Evolutionary conservation across 1,284 basidiomycete genomes (phyloP).

Genomic region (Ceratorhiza oryzae-sativae): DNA sequence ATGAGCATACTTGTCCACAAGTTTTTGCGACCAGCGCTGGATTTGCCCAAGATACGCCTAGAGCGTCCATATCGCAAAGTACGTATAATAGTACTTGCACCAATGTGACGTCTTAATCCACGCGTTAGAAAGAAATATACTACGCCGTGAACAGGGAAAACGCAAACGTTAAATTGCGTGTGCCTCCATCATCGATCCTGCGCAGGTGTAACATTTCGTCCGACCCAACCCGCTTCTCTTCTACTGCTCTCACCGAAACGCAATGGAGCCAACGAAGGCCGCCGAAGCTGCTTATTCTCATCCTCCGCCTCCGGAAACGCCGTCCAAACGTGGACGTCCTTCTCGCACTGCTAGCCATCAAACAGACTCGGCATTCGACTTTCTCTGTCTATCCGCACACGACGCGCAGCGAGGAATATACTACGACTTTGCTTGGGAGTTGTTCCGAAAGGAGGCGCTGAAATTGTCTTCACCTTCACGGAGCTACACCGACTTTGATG

Average conservation of each 20-base stretch:
- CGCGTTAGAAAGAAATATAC: conserved; percentile 42
- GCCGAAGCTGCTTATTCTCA: conserved; percentile 8
- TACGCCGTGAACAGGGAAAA: conserved; percentile 39
- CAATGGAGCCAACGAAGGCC: conserved; percentile 1
- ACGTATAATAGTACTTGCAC: not conserved
- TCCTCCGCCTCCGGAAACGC: conserved; percentile 27
- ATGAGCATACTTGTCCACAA: conserved; percentile 40
- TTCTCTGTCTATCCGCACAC: conserved; percentile 37
- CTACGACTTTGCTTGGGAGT: conserved; percentile 36
- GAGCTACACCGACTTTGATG: conserved; percentile 32
- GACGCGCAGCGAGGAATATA: conserved; percentile 34
- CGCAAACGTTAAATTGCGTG: conserved; percentile 20
- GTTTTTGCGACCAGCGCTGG: conserved; percentile 40
- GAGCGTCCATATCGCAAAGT: conserved; percentile 39
- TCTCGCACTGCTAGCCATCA: conserved; percentile 17
- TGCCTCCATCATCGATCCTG: conserved; percentile 40
- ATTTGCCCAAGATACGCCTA: conserved; percentile 41
- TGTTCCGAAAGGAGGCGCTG: conserved; percentile 22
- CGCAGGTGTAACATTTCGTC: conserved; percentile 36
- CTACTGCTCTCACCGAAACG: conserved; percentile 11
- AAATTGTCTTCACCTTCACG: conserved; percentile 20
- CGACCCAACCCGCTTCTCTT: conserved; percentile 23
- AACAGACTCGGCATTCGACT: conserved; percentile 26
- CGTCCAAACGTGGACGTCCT: conserved; percentile 34
- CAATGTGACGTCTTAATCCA: not conserved